Evolutionary conservation across 2,329 filamentous ascomycete species (phyloP).

Genomic region (Fusarium tricinctum): DNA sequence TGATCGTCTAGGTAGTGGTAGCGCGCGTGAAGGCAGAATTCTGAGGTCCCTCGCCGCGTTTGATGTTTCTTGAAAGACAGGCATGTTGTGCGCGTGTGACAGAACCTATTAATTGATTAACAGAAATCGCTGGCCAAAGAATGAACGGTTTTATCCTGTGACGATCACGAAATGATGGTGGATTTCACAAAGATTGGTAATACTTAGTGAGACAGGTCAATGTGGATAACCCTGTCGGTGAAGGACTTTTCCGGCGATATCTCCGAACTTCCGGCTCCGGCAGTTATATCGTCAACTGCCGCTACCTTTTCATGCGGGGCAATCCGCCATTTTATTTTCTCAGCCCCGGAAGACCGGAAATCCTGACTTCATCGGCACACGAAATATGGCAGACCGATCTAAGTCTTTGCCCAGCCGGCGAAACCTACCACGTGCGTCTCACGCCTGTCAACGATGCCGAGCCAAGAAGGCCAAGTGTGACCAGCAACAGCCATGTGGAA

Average conservation of each 20-base stretch:
- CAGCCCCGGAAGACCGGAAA: conserved; percentile 10
- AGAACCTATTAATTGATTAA: not conserved
- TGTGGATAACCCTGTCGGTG: not conserved
- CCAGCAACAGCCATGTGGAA: conserved; percentile 11
- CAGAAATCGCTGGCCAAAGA: not conserved
- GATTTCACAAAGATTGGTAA: not conserved
- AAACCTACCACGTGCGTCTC: conserved; percentile 11
- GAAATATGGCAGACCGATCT: conserved; percentile 3
- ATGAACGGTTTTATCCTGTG: not conserved
- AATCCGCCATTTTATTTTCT: not conserved
- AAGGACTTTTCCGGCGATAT: conserved; percentile 1
- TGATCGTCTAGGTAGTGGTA: conserved; percentile 16
- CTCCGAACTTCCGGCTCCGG: conserved; percentile 21
- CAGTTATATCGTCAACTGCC: not conserved
- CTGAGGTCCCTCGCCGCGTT: conserved; percentile 10
- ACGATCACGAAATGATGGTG: not conserved
- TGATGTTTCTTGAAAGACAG: conserved; percentile 26
- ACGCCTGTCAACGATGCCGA: conserved; percentile 15
- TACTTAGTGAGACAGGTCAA: conserved; percentile 6
- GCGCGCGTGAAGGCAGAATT: conserved; percentile 16
- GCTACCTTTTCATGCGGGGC: not conserved
- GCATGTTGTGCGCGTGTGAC: not conserved
- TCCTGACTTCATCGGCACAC: not conserved
- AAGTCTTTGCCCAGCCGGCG: not conserved
- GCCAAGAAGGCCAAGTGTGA: conserved; percentile 13